A percentile compares a stretch with the other conserved stretches of the same genome.
These are phyloP conservation scores for Pezicula rhizophila DNA, from an alignment of 2,329 filamentous ascomycete species.

Conservation along the genomic window DNA sequence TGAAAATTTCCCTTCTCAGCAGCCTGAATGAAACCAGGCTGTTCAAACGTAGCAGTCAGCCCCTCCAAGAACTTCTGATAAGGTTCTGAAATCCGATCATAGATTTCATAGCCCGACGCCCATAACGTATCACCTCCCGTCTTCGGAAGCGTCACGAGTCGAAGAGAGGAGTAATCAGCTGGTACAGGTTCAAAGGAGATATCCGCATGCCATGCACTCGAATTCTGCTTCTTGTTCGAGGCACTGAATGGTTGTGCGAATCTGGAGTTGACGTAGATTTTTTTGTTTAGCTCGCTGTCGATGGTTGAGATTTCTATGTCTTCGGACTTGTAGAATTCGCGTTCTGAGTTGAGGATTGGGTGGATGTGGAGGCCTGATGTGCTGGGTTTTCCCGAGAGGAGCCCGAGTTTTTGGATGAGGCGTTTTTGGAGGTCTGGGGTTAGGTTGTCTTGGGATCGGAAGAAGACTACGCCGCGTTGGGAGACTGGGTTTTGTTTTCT, in stretches of 20 bases:
- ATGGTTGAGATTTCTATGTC: conserved; percentile 61
- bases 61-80: conserved; percentile 53
- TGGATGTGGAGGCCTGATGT: conserved; percentile 56
- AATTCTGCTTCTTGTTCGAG: conserved; percentile 31
- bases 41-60: conserved; percentile 48
- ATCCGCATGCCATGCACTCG: conserved; percentile 50
- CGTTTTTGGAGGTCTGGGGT: conserved; percentile 60
- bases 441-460: conserved; percentile 56
- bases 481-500: conserved; percentile 44
- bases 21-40: conserved; percentile 43
- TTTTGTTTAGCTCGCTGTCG: conserved; percentile 47
- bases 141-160: conserved; percentile 7
- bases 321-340: conserved; percentile 35
- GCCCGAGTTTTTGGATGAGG: conserved; percentile 52
- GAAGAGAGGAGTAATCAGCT: conserved; percentile 45
- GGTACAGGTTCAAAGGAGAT: conserved; percentile 57
- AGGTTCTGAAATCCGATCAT: conserved; percentile 52
- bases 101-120: conserved; percentile 62
- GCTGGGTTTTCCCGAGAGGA: conserved; percentile 48
- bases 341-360: conserved; percentile 47
- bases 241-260: not conserved
- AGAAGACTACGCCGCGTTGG: conserved; percentile 60
- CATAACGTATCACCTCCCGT: conserved; percentile 47
- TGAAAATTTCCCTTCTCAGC: conserved; percentile 38
- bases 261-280: conserved; percentile 33